Conservation (phyloP, 805 yeast species). For the Saccharomyces eubayanus region DNA sequence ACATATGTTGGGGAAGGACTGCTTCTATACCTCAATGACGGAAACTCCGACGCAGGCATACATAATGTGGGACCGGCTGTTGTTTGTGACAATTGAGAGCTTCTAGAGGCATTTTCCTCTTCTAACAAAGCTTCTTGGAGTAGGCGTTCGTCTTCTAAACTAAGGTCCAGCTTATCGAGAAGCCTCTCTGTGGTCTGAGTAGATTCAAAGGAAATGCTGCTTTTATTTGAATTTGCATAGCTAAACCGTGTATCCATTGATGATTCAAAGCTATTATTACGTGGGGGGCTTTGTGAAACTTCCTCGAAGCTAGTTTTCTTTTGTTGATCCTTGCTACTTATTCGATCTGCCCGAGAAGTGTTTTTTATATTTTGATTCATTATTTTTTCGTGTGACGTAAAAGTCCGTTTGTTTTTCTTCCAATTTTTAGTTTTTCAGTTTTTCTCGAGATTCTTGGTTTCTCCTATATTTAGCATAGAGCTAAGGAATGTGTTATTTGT, state of each 20-base stretch:
- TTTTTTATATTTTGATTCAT: not conserved
- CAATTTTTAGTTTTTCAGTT: not conserved
- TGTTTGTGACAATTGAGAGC: not conserved
- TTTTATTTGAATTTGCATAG: slow-evolving; percentile 9
- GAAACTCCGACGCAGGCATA: slow-evolving; percentile 30
- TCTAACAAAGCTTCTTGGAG: slow-evolving; percentile 23
- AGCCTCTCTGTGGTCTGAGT: slow-evolving; percentile 25
- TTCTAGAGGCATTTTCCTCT: slow-evolving; percentile 5
- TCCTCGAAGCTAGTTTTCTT: not conserved
- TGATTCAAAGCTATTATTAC: not conserved
- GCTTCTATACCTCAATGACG: slow-evolving; percentile 16
- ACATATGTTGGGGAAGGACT: not conserved
- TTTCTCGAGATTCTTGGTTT: not conserved
- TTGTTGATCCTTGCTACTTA: not conserved
- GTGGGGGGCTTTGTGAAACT: not conserved
- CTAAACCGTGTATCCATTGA: not conserved
- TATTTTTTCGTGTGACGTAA: not conserved
- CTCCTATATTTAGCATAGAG: not conserved
- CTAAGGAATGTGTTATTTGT: not conserved
- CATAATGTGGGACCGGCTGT: slow-evolving; percentile 15
- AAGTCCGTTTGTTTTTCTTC: not conserved
- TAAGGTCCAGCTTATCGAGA: slow-evolving; percentile 27
- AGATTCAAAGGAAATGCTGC: slow-evolving; percentile 26
- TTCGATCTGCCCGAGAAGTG: not conserved
- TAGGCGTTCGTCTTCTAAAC: slow-evolving; percentile 27